Percentiles rank a stretch among this genome's conserved stretches.
phyloP scores from a whole-genome alignment of 2,329 filamentous ascomycete genomes.

The Herpotrichia juniperi region DNA sequence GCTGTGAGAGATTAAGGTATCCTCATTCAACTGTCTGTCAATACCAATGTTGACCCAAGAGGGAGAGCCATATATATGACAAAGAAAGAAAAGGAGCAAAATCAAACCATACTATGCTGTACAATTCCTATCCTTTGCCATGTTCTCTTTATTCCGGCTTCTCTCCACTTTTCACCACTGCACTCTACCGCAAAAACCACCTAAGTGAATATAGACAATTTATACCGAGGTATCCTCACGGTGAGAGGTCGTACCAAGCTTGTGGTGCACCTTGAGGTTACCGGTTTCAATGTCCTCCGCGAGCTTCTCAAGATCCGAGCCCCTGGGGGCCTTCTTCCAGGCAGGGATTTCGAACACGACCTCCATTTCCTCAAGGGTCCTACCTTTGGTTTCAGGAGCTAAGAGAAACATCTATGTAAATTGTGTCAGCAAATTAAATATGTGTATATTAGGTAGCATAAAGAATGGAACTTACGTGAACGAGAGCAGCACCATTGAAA shows the following conservation, averaged over 20 bases:
- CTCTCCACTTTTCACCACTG: background rate
- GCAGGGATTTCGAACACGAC: constrained; percentile 45
- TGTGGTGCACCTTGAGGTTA: constrained; percentile 30
- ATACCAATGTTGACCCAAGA: too few relatives aligned
- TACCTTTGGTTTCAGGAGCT: constrained; percentile 49
- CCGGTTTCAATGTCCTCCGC: constrained; percentile 45
- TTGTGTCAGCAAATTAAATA: background rate
- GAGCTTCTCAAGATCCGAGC: constrained; percentile 42
- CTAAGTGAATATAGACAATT: too few relatives aligned
- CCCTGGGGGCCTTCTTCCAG: constrained; percentile 37
- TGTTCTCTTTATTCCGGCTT: background rate
- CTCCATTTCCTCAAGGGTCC: constrained; percentile 51
- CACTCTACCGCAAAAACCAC: background rate
- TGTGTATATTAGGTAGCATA: background rate
- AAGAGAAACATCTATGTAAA: constrained; percentile 40
- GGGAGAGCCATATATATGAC: too few relatives aligned
- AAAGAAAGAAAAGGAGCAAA: too few relatives aligned
- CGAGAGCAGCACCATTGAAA: constrained; percentile 45
- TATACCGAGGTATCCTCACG: constrained; percentile 3
- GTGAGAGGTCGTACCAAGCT: background rate
- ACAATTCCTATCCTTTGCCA: background rate
- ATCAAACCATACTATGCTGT: too few relatives aligned
- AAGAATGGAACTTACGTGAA: constrained; percentile 30
- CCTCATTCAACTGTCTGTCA: too few relatives aligned
- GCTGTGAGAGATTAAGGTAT: too few relatives aligned